phyloP scores from a whole-genome alignment of 176 grass and related monocot species.

The Oryza brachyantha region DNA sequence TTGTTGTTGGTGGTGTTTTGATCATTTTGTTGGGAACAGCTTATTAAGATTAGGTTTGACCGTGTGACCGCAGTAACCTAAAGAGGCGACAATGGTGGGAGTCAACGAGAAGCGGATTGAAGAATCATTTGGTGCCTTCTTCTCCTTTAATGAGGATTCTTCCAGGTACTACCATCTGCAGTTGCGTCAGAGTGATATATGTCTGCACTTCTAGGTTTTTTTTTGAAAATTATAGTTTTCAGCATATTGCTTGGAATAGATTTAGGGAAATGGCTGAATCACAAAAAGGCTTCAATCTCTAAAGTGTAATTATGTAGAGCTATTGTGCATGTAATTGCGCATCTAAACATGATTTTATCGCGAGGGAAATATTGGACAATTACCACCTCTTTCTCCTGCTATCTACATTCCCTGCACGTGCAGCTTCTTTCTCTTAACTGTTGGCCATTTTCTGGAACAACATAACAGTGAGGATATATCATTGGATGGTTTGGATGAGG shows the following conservation, averaged over 20 bases:
- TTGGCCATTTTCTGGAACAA: slow-evolving; percentile 14
- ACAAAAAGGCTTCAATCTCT: neutral
- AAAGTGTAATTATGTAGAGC: neutral
- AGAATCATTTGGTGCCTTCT: slow-evolving; percentile 13
- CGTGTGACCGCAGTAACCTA: neutral
- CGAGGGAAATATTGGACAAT: neutral
- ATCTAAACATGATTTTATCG: neutral
- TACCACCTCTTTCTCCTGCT: neutral
- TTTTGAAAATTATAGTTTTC: neutral
- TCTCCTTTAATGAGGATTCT: slow-evolving; percentile 42
- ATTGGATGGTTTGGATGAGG: slow-evolving; percentile 57
- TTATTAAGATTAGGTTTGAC: neutral
- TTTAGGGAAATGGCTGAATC: neutral
- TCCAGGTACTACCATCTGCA: slow-evolving; percentile 26
- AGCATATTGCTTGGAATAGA: neutral
- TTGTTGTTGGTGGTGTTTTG: neutral
- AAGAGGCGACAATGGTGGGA: slow-evolving; percentile 13
- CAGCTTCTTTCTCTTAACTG: neutral
- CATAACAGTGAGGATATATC: slow-evolving; percentile 61
- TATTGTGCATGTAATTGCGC: no score
- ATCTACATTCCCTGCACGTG: neutral
- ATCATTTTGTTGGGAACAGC: neutral
- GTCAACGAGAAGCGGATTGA: neutral
- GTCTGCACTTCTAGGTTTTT: neutral
- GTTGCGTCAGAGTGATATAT: neutral